Evolutionary conservation across 768 basidiomycete species (phyloP).

Genomic region (Chiua virens): DNA sequence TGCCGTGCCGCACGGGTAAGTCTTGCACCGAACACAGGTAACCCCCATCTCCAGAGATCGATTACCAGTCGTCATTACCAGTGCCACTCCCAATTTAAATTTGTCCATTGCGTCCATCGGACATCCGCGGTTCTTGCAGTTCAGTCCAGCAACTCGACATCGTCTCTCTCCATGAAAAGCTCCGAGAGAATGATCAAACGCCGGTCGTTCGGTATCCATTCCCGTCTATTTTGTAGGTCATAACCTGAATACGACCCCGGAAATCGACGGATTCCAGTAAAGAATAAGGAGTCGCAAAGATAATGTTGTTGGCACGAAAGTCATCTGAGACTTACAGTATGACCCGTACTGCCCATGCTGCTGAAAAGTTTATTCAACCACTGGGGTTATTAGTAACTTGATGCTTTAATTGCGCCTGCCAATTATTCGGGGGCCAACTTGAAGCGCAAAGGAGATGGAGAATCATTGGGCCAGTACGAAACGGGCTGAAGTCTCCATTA

Average conservation of each 20-base stretch:
- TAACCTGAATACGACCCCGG: conserved; percentile 28
- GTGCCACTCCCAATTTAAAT: no score
- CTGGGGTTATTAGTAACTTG: no score
- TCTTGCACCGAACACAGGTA: no score
- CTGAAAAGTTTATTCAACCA: conserved; percentile 7
- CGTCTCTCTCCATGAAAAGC: background rate
- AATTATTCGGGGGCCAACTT: conserved; percentile 22
- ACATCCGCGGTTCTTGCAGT: no score
- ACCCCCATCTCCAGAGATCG: no score
- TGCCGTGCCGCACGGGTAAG: no score
- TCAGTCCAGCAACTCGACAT: background rate
- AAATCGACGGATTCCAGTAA: conserved; percentile 29
- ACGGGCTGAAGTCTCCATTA: conserved; percentile 75
- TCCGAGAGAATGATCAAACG: conserved; percentile 28
- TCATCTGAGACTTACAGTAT: conserved; percentile 28
- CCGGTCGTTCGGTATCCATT: conserved; percentile 42
- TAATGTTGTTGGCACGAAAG: conserved; percentile 70
- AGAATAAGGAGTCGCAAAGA: conserved; percentile 18
- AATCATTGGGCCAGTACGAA: conserved; percentile 41
- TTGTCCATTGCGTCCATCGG: no score
- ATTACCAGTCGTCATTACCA: no score
- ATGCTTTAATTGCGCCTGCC: no score
- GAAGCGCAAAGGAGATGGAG: conserved; percentile 34
- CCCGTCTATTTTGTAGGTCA: background rate
- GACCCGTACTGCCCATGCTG: no score